Evolutionary conservation across 257 asterid genomes (phyloP), one percentile per base, ranked within the genome.

Genomic region (Solanum sitiens): DNA sequence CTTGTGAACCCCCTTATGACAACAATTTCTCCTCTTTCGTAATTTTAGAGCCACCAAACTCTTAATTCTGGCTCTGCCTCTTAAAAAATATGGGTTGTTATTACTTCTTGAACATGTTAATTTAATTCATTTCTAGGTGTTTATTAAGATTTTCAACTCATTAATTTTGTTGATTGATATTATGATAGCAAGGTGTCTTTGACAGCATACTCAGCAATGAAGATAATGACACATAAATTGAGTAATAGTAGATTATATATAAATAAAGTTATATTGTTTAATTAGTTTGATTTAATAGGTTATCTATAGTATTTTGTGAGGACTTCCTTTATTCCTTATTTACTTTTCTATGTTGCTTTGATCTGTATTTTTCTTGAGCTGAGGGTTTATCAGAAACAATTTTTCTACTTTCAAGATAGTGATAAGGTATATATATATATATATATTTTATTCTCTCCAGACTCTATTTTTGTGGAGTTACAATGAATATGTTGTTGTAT

Each of bases 351-450:
- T 16, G 9, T 16, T 16, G 23, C 2, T 16, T 53, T 53, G 63
- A 23, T 53, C 0, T 53, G 10, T 16, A 53, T 6, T 16, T 53
- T 53, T 6, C 4, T 15, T 53, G 23, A 53, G 63, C 63, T 6
- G 0, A 16, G 63, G 4, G 1, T 16, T 10, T 53, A 53, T 16
- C 20, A 2, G 0, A 53, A 53, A 50, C 0, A 50, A 15, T 1
- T 15, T 50, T 50, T 50, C 61, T 50, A 50, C 8, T 18, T 50
- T 5, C 0, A 50, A 50, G 2, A 16, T 53, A 53, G 23, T 53
- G 23, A 53, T 53, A 16, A 53, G 9, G 1, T 53, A 6, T 53
- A 21, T 21, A 6, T 16, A 50, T 14, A 47, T 14, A 27, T 35
- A 37, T 37, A 37, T 37, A 5, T 35, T 6, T 53, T 53, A 53